Percentiles rank a stretch among this genome's conserved stretches.
Evolutionary conservation across 2,329 filamentous ascomycete genomes (phyloP).

Genomic region (Aureobasidium sp.): DNA sequence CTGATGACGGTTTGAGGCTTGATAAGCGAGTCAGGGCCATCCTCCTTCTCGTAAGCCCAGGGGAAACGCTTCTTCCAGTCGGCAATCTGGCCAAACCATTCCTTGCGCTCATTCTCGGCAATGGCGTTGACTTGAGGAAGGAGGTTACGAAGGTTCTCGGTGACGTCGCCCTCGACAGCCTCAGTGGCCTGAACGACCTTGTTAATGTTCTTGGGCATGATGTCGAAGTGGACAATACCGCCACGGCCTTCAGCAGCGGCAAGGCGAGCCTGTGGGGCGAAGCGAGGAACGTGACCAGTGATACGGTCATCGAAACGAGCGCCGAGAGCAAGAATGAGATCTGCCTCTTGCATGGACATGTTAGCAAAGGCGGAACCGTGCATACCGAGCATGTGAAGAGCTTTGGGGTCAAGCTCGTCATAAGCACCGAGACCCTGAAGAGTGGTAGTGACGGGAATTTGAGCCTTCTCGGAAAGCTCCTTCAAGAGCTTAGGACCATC

Average conservation of each 20-base stretch:
- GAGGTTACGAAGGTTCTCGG: slow-evolving; percentile 65
- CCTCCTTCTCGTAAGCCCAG: slow-evolving; percentile 70
- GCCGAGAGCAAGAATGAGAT: slow-evolving; percentile 90
- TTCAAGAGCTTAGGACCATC: slow-evolving; percentile 73
- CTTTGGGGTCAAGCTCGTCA: slow-evolving; percentile 88
- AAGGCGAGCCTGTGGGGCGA: slow-evolving; percentile 78
- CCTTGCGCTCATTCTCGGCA: slow-evolving; percentile 57
- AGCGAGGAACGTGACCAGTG: slow-evolving; percentile 70
- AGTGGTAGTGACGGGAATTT: slow-evolving; percentile 91
- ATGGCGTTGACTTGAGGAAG: slow-evolving; percentile 61
- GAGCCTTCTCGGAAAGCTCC: slow-evolving; percentile 80
- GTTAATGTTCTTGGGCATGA: slow-evolving; percentile 99
- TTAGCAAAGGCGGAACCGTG: slow-evolving; percentile 96
- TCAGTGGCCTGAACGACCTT: slow-evolving; percentile 97
- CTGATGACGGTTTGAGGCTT: slow-evolving; percentile 93
- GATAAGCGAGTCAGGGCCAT: slow-evolving; percentile 64
- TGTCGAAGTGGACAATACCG: slow-evolving; percentile 95
- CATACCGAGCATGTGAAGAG: slow-evolving; percentile 98
- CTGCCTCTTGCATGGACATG: slow-evolving; percentile 94
- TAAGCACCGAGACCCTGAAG: slow-evolving; percentile 88
- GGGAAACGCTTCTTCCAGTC: slow-evolving; percentile 91
- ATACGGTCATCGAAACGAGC: slow-evolving; percentile 96
- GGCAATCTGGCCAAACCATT: slow-evolving; percentile 85
- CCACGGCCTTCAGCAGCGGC: slow-evolving; percentile 79
- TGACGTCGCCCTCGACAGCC: slow-evolving; percentile 88